Percentiles rank a stretch among this genome's conserved stretches.
Evolutionary conservation across 202 grass and related monocot species (phyloP).

Genomic region (Zizania palustris): DNA sequence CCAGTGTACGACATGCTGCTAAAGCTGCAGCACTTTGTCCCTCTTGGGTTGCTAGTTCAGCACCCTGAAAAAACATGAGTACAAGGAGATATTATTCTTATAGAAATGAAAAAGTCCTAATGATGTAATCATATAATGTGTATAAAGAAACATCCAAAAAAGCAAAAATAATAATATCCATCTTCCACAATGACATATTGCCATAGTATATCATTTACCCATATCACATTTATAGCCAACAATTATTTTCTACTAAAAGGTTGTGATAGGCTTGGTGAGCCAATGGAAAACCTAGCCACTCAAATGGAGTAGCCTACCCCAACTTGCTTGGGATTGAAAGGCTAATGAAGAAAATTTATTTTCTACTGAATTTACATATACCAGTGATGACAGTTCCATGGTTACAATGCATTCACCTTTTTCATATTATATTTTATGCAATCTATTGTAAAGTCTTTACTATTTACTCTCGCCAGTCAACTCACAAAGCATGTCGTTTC

Average conservation of each 20-base stretch:
- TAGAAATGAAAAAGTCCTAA: not conserved
- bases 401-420: conserved; percentile 6
- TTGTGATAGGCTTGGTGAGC: too few species aligned
- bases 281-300: too few species aligned
- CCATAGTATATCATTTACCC: conserved; percentile 20
- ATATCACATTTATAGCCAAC: not conserved
- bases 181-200: not conserved
- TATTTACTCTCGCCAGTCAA: not conserved
- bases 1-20: conserved; percentile 90
- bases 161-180: not conserved
- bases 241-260: not conserved
- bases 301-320: too few species aligned
- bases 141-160: not conserved
- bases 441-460: conserved; percentile 1
- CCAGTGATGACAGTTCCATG: conserved; percentile 11
- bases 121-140: not conserved
- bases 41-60: conserved; percentile 89
- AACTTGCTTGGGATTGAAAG: too few species aligned
- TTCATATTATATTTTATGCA: conserved; percentile 4
- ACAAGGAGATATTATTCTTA: conserved; percentile 37
- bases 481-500: not conserved
- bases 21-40: conserved; percentile 87
- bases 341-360: too few species aligned
- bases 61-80: conserved; percentile 61
- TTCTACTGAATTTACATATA: not conserved